These are phyloP conservation scores for Hydrangea macrophylla DNA, from an alignment of 148 eudicot species.

Conservation along the genomic window DNA sequence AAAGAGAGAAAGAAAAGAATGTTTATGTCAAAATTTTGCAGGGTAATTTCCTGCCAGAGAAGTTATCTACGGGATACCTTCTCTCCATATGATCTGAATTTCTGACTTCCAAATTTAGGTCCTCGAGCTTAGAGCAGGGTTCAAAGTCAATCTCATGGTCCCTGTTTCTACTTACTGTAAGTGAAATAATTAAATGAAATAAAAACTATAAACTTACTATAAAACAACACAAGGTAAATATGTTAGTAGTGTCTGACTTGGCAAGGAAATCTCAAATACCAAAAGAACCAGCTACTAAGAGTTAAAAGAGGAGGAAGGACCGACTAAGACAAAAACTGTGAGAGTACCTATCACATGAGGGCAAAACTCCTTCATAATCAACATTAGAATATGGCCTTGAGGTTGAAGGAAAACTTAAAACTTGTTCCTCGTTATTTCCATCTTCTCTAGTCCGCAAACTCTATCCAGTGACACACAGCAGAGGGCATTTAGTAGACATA, in stretches of 20 bases:
- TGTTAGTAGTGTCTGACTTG: neutral
- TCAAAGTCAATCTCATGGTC: slow-evolving; percentile 53
- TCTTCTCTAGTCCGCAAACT: slow-evolving; percentile 47
- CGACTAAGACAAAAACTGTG: neutral
- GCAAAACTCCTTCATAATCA: slow-evolving; percentile 28
- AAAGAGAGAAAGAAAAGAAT: no score
- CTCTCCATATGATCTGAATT: slow-evolving; percentile 39
- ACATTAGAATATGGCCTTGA: slow-evolving; percentile 27
- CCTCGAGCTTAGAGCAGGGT: slow-evolving; percentile 81
- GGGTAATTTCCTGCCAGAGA: slow-evolving; percentile 29
- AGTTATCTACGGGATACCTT: slow-evolving; percentile 33
- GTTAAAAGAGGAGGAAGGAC: neutral
- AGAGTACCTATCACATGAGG: slow-evolving; percentile 39
- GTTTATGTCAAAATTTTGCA: slow-evolving; percentile 8
- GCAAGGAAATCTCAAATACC: neutral
- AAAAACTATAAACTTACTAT: slow-evolving; percentile 6
- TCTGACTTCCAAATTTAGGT: slow-evolving; percentile 85
- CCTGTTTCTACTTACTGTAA: slow-evolving; percentile 36
- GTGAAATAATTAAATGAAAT: slow-evolving; percentile 8
- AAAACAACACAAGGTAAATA: neutral
- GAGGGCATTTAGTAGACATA: neutral
- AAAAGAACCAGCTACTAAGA: neutral
- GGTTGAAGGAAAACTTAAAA: slow-evolving; percentile 32
- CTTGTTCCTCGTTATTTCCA: slow-evolving; percentile 44
- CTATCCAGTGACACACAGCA: slow-evolving; percentile 24